Evolutionary conservation across 1,139 yeast species (phyloP).

Genomic region (Scheffersomyces lignicola): DNA sequence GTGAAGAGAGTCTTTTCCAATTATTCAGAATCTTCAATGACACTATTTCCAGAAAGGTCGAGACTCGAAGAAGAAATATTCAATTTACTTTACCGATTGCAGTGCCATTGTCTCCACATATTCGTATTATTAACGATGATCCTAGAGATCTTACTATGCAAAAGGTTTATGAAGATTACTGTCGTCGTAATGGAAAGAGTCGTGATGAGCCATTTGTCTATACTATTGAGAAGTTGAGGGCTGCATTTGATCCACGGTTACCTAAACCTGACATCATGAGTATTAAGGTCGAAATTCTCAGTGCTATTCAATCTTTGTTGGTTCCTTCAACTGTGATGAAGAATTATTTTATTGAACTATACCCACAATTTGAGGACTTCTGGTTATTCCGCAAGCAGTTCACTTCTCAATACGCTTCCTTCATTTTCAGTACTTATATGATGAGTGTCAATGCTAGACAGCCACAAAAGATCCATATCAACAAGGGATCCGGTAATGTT

Average conservation of each 20-base stretch:
- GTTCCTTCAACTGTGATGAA: slow-evolving; percentile 86
- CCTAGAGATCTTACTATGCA: slow-evolving; percentile 78
- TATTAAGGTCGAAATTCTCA: slow-evolving; percentile 84
- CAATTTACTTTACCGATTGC: slow-evolving; percentile 89
- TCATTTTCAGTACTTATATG: slow-evolving; percentile 90
- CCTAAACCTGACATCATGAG: slow-evolving; percentile 92
- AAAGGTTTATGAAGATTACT: slow-evolving; percentile 84
- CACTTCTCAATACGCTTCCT: slow-evolving; percentile 93
- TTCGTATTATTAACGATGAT: slow-evolving; percentile 86
- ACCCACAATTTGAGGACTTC: slow-evolving; percentile 84
- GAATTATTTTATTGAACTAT: slow-evolving; percentile 62
- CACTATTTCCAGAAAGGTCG: slow-evolving; percentile 76
- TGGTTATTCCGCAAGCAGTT: slow-evolving; percentile 97
- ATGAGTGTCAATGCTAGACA: slow-evolving; percentile 92
- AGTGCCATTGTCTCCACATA: slow-evolving; percentile 92
- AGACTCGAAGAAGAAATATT: slow-evolving; percentile 82
- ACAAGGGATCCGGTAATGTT: slow-evolving; percentile 80
- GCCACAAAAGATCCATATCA: slow-evolving; percentile 89
- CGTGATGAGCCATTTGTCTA: slow-evolving; percentile 91
- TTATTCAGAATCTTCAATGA: slow-evolving; percentile 86
- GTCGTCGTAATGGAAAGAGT: slow-evolving; percentile 69
- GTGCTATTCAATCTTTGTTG: slow-evolving; percentile 82
- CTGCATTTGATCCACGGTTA: slow-evolving; percentile 88
- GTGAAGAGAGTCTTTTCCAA: slow-evolving; percentile 94
- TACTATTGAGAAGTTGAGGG: slow-evolving; percentile 81